A percentile compares a stretch with the other conserved stretches of the same genome.
These are phyloP conservation scores for Fusarium nanum DNA, from an alignment of 2,329 filamentous ascomycete genomes.

Conservation along the genomic window DNA sequence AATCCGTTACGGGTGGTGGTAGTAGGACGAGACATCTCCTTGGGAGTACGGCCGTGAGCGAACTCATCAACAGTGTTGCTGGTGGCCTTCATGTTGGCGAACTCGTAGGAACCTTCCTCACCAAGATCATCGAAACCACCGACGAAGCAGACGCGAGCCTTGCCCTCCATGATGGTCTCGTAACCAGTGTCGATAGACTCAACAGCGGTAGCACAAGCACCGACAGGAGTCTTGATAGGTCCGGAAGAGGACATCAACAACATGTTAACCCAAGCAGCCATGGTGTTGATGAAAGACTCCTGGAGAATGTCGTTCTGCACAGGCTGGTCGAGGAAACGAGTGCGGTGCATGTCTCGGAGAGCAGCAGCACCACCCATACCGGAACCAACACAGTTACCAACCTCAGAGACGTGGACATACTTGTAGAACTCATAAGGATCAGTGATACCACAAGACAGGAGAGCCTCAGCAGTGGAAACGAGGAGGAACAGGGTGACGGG, in stretches of 20 bases:
- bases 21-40: slow-evolving; percentile 97
- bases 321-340: slow-evolving; percentile 95
- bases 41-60: slow-evolving; percentile 91
- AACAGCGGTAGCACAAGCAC: slow-evolving; percentile 95
- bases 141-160: slow-evolving; percentile 96
- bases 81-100: slow-evolving; percentile 99
- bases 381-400: slow-evolving; percentile 98
- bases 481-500: slow-evolving; percentile 96
- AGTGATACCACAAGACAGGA: slow-evolving; percentile 93
- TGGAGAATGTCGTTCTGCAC: slow-evolving; percentile 99
- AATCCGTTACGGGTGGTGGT: slow-evolving; percentile 98
- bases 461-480: slow-evolving; percentile 90
- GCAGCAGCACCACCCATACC: slow-evolving; percentile 96
- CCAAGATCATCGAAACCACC: slow-evolving; percentile 99
- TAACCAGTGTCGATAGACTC: slow-evolving; percentile 98
- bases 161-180: slow-evolving; percentile 98
- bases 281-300: slow-evolving; percentile 99
- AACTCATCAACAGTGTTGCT: slow-evolving; percentile 98
- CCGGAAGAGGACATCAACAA: slow-evolving; percentile 95
- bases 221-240: slow-evolving; percentile 97
- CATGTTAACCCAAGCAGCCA: slow-evolving; percentile 99
- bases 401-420: slow-evolving; percentile 97
- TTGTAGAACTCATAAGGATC: slow-evolving; percentile 99
- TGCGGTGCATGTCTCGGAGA: slow-evolving; percentile 97
- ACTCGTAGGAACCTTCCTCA: slow-evolving; percentile 98